Conservation (phyloP, 495 filamentous ascomycete genomes). For the Parmelia sp. region DNA sequence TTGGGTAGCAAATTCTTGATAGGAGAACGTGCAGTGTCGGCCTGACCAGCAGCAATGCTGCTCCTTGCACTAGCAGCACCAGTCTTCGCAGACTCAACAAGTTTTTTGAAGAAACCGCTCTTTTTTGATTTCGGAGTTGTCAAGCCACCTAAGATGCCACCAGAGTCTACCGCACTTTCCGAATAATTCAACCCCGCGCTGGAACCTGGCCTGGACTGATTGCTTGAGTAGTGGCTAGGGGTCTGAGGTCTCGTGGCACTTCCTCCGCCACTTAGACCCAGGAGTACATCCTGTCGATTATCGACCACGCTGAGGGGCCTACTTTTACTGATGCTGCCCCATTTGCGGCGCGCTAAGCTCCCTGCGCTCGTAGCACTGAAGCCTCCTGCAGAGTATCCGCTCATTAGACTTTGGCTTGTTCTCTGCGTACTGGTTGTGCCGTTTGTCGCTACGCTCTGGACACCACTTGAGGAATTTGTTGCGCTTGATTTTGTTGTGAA, state of each 20-base stretch:
- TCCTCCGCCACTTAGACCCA: slow-evolving; percentile 42
- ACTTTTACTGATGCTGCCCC: slow-evolving; percentile 35
- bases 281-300: slow-evolving; percentile 40
- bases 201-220: slow-evolving; percentile 56
- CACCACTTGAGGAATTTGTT: slow-evolving; percentile 64
- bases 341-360: slow-evolving; percentile 72
- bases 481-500: slow-evolving; percentile 83
- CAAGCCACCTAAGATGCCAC: slow-evolving; percentile 65
- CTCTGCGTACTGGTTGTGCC: slow-evolving; percentile 64
- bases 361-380: slow-evolving; percentile 95
- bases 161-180: slow-evolving; percentile 40
- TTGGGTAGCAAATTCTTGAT: slow-evolving; percentile 45
- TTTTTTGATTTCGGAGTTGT: slow-evolving; percentile 86
- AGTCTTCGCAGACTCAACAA: slow-evolving; percentile 90
- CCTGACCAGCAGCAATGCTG: slow-evolving; percentile 64
- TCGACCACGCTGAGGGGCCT: slow-evolving; percentile 51
- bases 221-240: slow-evolving; percentile 71
- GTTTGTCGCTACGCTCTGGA: slow-evolving; percentile 66
- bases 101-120: slow-evolving; percentile 92
- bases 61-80: slow-evolving; percentile 84
- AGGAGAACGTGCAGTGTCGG: slow-evolving; percentile 43
- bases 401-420: slow-evolving; percentile 86
- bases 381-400: slow-evolving; percentile 78
- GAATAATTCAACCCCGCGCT: slow-evolving; percentile 46
- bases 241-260: slow-evolving; percentile 54